These are phyloP conservation scores for Cyclospora cayetanensis DNA, from an alignment of 169 alveolate genomes.

Conservation along the genomic window DNA sequence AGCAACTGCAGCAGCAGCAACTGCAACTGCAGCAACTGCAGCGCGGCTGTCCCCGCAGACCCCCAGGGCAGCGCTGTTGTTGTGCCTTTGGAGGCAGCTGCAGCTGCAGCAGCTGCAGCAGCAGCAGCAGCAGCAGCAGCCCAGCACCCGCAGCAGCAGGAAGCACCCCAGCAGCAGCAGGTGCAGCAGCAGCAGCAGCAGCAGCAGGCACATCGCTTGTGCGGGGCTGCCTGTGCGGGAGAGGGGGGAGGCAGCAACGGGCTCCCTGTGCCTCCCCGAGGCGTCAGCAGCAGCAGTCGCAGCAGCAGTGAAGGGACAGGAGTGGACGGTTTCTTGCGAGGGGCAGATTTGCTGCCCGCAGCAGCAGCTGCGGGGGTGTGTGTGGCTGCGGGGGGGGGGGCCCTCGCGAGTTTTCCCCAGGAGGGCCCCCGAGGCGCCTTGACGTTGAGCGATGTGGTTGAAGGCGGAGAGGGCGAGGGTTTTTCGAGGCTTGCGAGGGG, in stretches of 20 bases:
- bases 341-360: constrained; percentile 19
- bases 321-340: background rate
- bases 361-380: constrained; percentile 1
- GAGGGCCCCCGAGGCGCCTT: background rate
- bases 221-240: background rate
- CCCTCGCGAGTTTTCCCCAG: background rate
- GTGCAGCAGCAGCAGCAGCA: background rate
- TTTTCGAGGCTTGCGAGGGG: background rate
- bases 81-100: background rate
- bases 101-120: background rate
- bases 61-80: background rate
- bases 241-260: background rate
- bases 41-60: background rate
- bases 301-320: constrained; percentile 25
- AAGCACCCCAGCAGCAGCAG: background rate
- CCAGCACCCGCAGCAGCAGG: background rate
- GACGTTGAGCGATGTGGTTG: background rate
- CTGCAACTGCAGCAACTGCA: no score
- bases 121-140: constrained; percentile 54
- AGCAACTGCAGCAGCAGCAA: no score
- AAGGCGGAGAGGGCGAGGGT: background rate
- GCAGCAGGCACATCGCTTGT: background rate
- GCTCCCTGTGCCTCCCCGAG: background rate
- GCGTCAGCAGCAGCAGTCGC: constrained; percentile 36
- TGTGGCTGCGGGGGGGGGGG: background rate